Evolutionary conservation across 306 rosid species (phyloP).

Genomic region (Castanea crenata): DNA sequence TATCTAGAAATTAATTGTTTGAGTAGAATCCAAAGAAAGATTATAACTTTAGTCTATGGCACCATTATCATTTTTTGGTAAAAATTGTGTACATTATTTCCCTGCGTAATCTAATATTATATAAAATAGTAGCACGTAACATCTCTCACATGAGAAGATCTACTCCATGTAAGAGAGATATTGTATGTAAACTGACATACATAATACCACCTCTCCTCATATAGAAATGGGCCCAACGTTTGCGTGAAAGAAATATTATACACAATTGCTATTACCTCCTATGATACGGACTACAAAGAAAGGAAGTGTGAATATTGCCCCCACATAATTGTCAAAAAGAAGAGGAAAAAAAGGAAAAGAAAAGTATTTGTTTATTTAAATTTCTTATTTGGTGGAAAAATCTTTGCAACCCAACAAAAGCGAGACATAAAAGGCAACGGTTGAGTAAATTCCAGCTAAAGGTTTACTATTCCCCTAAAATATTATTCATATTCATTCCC

Average conservation of each 20-base stretch:
- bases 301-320: conserved; percentile 7
- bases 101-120: too few species aligned
- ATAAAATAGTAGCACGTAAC: too few species aligned
- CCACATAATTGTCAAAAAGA: neutral
- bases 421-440: neutral
- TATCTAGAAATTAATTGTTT: neutral
- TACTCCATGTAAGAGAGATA: too few species aligned
- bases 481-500: neutral
- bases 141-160: too few species aligned
- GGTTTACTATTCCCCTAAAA: neutral
- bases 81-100: too few species aligned
- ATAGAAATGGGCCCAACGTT: too few species aligned
- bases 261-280: too few species aligned
- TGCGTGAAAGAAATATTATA: too few species aligned
- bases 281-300: neutral
- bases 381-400: neutral
- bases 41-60: conserved; percentile 2
- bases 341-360: neutral
- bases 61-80: too few species aligned
- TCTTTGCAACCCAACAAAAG: neutral
- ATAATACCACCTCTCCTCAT: too few species aligned
- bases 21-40: neutral
- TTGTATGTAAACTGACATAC: too few species aligned
- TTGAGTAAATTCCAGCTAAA: neutral
- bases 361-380: neutral